Base-by-base conservation (phyloP, 352 stramenopile species). In the Globisporangium radiosum region DNA sequence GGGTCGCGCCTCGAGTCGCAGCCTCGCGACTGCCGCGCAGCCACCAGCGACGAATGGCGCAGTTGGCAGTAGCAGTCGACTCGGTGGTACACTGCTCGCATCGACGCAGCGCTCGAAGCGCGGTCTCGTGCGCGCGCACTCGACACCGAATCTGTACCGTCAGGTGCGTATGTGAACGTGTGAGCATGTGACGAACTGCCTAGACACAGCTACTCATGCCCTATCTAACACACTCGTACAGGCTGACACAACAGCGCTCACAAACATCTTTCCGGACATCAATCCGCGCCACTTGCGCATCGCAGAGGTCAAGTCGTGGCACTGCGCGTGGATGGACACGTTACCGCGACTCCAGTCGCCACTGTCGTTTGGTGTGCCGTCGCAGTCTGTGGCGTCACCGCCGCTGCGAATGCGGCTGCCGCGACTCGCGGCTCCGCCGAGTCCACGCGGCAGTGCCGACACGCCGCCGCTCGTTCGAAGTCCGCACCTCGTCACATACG, bases 191-290 rank as follows among this genome's bases (percentile, higher is more conserved):
- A 19, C 25, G 38, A n/a, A 25, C 19, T 25, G 19, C 19, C 19
- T 25, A 25, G 5, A 45, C 1, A 50, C 25, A 47, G 3, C 36
- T 7, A 43, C 39, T 39, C 17, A 52, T 19, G 38, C 5, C 13
- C 33, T 11, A 7, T n/a, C 11, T 53, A 4, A 38, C 13, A 15
- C 17, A 33, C 39, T 7, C 40, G 38, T 14, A 7, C 38, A 88
- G 67, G 39, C 58, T 1, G 76, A 88, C 17, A 68, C 87, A 37
- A 54, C 74, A 25, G 64, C 78, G 44, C 85, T 87, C 61, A 63
- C 73, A 40, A 79, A 82, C 17, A 90, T 94, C 15, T 94, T 94
- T 50, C 81, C 81, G 0, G 85, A 94, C 62, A 70, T 94, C 25
- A 88, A 88, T 52, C 82, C 84, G 25, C 74, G 81, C n/a, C 75